These are phyloP conservation scores for Lunularia cruciata DNA, from an alignment of 225 moss, liverwort and hornwort species.

Conservation along the genomic window DNA sequence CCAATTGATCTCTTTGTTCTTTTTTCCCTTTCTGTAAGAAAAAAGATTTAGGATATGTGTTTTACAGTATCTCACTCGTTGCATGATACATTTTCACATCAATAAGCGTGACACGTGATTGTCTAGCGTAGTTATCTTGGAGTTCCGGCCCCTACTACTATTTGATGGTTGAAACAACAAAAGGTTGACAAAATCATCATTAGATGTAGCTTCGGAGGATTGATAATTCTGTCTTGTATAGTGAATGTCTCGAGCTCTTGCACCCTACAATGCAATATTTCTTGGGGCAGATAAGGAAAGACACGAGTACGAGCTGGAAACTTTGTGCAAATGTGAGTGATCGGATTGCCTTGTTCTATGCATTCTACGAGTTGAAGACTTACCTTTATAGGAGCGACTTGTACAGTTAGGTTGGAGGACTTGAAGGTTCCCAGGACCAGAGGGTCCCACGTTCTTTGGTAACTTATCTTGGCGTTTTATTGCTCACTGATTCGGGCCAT, in stretches of 20 bases:
- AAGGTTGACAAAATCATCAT: neutral
- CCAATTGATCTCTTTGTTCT: neutral
- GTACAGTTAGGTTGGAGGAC: neutral
- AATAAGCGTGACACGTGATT: neutral
- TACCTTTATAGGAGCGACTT: neutral
- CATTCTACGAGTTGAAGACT: neutral
- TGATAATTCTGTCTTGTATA: neutral
- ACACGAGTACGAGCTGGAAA: neutral
- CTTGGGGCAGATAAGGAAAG: neutral
- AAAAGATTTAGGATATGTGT: neutral
- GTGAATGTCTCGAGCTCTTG: neutral
- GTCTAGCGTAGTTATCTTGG: neutral
- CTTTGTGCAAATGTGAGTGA: neutral
- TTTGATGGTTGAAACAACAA: neutral
- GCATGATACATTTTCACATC: neutral
- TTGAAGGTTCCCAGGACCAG: too few relatives aligned
- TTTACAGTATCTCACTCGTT: conserved; percentile 3
- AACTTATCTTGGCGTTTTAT: too few relatives aligned
- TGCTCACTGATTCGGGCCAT: too few relatives aligned
- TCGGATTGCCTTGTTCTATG: neutral
- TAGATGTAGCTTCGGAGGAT: neutral
- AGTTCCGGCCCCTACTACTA: neutral
- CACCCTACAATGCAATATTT: neutral
- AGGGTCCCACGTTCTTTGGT: too few relatives aligned
- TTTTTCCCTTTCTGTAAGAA: neutral